phyloP scores from a whole-genome alignment of 2,329 filamentous ascomycete species.

The Colletotrichum godetiae region DNA sequence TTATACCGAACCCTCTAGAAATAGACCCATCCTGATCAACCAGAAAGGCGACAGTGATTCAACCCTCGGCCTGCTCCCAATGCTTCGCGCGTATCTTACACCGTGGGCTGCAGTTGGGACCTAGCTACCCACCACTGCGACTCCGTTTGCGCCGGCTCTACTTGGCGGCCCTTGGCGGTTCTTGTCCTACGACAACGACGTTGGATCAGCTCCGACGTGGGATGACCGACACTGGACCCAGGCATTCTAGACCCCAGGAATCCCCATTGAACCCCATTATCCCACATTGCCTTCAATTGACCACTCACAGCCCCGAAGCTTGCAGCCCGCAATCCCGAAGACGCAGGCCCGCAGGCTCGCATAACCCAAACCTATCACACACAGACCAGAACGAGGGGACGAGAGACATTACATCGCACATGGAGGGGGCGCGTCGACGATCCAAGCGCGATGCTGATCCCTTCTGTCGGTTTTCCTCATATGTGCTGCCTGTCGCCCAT shows the following conservation, averaged over 20 bases:
- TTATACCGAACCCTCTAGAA: background rate
- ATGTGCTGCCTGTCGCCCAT: conserved; percentile 11
- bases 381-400: conserved; percentile 13
- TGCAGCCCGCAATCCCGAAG: background rate
- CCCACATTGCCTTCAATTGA: conserved; percentile 11
- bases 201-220: conserved; percentile 23
- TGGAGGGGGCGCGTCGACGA: conserved; percentile 18
- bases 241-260: conserved; percentile 22
- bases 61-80: background rate
- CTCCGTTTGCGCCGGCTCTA: conserved; percentile 30
- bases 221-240: conserved; percentile 18
- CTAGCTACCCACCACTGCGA: conserved; percentile 21
- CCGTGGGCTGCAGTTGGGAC: conserved; percentile 8
- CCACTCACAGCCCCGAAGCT: background rate
- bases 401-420: background rate
- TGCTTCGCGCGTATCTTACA: conserved; percentile 2
- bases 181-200: conserved; percentile 33
- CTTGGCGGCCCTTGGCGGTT: conserved; percentile 32
- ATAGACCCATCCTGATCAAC: background rate
- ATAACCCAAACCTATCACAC: background rate
- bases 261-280: conserved; percentile 16
- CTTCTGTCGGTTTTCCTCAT: conserved; percentile 23
- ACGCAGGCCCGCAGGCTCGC: background rate
- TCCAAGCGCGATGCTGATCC: conserved; percentile 33
- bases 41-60: conserved; percentile 7